phyloP scores from a whole-genome alignment of 345 rosid genomes.

The Conringia planisiliqua region DNA sequence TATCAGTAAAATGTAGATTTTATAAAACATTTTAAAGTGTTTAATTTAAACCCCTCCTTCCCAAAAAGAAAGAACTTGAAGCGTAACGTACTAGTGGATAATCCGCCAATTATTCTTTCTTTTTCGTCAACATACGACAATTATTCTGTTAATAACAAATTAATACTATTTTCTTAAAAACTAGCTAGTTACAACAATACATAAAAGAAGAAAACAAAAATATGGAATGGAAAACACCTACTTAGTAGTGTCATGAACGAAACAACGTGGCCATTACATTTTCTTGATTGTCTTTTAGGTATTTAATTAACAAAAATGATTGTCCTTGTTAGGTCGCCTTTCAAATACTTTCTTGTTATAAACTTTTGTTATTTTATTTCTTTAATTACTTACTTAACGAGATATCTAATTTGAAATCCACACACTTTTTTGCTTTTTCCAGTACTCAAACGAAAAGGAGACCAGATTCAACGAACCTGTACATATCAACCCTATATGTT shows the following conservation, averaged over 20 bases:
- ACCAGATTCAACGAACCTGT: conserved; percentile 28
- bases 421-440: not conserved
- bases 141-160: not conserved
- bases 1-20: too few species aligned
- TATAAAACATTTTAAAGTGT: too few species aligned
- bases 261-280: conserved; percentile 20
- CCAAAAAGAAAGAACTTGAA: too few species aligned
- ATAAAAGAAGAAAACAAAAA: not conserved
- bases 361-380: not conserved
- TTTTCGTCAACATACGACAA: not conserved
- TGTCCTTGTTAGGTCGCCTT: conserved; percentile 7
- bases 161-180: not conserved
- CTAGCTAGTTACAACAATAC: not conserved
- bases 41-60: too few species aligned
- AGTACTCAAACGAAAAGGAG: not conserved
- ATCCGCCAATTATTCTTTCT: not conserved
- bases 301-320: not conserved
- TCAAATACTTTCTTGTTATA: conserved; percentile 1
- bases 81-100: not conserved
- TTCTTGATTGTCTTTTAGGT: not conserved
- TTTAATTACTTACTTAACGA: not conserved
- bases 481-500: not conserved
- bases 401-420: not conserved
- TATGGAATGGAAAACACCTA: not conserved
- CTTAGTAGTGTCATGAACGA: not conserved